A percentile compares a stretch with the other conserved stretches of the same genome.
Evolutionary conservation across 257 asterid species (phyloP).

Genomic region (Nicotiana tomentosiformis): DNA sequence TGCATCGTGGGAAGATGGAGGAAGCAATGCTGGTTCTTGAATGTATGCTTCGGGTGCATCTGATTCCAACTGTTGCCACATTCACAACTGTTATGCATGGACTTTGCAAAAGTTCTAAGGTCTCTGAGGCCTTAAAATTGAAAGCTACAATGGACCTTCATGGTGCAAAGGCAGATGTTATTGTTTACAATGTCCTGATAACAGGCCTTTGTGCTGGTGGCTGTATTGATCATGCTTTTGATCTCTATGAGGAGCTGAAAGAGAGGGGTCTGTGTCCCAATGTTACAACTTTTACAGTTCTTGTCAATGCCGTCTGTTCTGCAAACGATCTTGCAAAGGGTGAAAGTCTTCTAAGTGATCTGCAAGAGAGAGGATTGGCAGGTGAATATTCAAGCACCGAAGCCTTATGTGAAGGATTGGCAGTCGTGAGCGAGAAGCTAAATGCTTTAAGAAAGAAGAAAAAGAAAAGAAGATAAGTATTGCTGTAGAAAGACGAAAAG

Average conservation of each 20-base stretch:
- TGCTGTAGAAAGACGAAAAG: constrained; percentile 9
- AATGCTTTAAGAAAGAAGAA: constrained; percentile 37
- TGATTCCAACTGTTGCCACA: constrained; percentile 63
- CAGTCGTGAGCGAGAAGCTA: constrained; percentile 38
- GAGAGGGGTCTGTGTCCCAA: constrained; percentile 48
- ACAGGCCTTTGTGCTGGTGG: constrained; percentile 47
- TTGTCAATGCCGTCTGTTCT: constrained; percentile 36
- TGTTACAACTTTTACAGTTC: constrained; percentile 52
- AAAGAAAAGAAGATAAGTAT: constrained; percentile 11
- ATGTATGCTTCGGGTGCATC: constrained; percentile 47
- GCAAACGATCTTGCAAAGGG: constrained; percentile 40
- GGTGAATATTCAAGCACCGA: constrained; percentile 16
- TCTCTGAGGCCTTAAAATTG: constrained; percentile 46
- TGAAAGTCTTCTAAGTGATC: constrained; percentile 49
- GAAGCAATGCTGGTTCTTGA: constrained; percentile 57
- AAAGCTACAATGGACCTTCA: constrained; percentile 60
- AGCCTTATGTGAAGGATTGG: constrained; percentile 38
- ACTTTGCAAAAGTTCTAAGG: constrained; percentile 52
- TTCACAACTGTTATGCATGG: constrained; percentile 70
- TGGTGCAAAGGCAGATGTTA: constrained; percentile 64
- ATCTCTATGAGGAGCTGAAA: constrained; percentile 80
- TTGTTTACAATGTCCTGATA: constrained; percentile 71
- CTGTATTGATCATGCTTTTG: constrained; percentile 38
- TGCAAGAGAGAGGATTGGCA: constrained; percentile 61
- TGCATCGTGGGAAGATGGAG: constrained; percentile 53